Evolutionary conservation across 2,329 filamentous ascomycete species (phyloP).

Genomic region (Ascochyta koolunga): DNA sequence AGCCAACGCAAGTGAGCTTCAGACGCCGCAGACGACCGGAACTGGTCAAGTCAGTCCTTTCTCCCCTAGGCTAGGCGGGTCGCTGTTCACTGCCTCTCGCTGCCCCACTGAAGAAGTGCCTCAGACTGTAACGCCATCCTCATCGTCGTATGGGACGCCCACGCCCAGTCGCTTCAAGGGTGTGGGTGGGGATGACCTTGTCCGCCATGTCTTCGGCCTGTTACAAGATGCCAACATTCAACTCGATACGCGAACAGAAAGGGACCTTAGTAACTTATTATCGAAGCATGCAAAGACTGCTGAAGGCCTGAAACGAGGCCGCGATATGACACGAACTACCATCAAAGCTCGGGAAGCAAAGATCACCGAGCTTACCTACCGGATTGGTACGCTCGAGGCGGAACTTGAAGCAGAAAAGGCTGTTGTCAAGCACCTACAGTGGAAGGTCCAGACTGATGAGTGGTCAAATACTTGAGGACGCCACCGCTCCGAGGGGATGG

Average conservation of each 20-base stretch:
- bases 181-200: conserved; percentile 24
- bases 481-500: background rate
- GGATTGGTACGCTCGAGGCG: conserved; percentile 64
- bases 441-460: conserved; percentile 18
- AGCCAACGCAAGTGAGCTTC: conserved; percentile 23
- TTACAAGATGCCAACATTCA: conserved; percentile 55
- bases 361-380: conserved; percentile 68
- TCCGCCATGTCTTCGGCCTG: conserved; percentile 56
- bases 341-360: conserved; percentile 69
- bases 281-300: conserved; percentile 61
- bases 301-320: conserved; percentile 67
- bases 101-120: conserved; percentile 4
- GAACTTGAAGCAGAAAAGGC: conserved; percentile 61
- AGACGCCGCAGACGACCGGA: conserved; percentile 36
- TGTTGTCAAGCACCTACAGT: conserved; percentile 40
- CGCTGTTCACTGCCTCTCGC: conserved; percentile 28
- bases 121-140: conserved; percentile 22
- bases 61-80: conserved; percentile 10
- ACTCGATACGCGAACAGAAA: conserved; percentile 21
- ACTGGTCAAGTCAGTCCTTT: conserved; percentile 22
- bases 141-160: conserved; percentile 40
- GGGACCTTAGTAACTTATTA: conserved; percentile 29
- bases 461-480: background rate
- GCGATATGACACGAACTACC: conserved; percentile 69
- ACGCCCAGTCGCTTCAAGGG: conserved; percentile 42